These are phyloP conservation scores for Mycosphaerella sp. DNA, from an alignment of 2,329 filamentous ascomycete genomes.

Conservation along the genomic window DNA sequence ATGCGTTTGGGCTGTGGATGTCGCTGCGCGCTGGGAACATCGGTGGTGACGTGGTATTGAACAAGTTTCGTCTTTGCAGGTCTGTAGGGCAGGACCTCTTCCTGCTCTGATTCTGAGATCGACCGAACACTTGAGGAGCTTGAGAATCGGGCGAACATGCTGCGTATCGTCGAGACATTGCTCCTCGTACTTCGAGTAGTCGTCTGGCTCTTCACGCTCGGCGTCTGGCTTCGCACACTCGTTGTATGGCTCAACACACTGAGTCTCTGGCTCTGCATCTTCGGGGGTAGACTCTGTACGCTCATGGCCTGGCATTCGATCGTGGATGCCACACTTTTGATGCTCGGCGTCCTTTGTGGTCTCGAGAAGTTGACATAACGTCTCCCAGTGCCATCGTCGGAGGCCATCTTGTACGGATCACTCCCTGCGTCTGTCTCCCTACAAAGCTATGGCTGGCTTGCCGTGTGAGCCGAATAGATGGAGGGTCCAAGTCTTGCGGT, in stretches of 20 bases:
- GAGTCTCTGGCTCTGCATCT: background rate
- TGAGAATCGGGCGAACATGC: constrained; percentile 7
- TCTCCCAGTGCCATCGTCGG: background rate
- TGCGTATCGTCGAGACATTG: constrained; percentile 6
- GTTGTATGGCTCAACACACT: constrained; percentile 4
- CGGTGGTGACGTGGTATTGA: constrained; percentile 25
- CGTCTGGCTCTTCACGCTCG: constrained; percentile 2
- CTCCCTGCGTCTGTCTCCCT: background rate
- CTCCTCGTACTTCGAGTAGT: background rate
- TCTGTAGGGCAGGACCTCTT: constrained; percentile 22
- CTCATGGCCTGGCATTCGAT: constrained; percentile 2
- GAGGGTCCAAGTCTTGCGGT: background rate
- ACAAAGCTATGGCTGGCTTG: background rate
- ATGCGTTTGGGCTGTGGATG: constrained; percentile 3
- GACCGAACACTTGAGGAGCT: constrained; percentile 6
- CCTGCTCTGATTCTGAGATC: constrained; percentile 9
- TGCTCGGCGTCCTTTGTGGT: constrained; percentile 15
- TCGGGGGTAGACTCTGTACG: constrained; percentile 1
- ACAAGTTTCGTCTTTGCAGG: constrained; percentile 22
- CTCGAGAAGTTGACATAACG: constrained; percentile 21
- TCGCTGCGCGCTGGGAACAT: constrained; percentile 13
- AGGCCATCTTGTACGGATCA: background rate
- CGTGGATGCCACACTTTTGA: constrained; percentile 9
- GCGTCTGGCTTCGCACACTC: constrained; percentile 4
- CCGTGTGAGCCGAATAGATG: background rate